phyloP scores from a whole-genome alignment of 2,329 filamentous ascomycete species.

The Reticulascus tulasneorum region DNA sequence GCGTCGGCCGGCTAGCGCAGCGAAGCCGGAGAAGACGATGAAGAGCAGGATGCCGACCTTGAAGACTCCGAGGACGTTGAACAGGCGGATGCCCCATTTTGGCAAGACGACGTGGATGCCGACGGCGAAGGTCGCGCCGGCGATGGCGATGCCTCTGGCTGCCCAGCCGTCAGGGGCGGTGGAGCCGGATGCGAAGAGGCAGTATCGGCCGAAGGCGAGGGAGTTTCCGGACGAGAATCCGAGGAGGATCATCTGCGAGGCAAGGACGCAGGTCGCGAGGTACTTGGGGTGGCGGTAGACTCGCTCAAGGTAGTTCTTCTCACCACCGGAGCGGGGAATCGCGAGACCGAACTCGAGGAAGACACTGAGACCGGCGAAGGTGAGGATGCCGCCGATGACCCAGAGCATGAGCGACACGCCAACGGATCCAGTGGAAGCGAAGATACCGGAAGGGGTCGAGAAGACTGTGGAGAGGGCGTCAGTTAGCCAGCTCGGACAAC shows the following conservation, averaged over 20 bases:
- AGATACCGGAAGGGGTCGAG: slow-evolving; percentile 50
- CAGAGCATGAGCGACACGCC: slow-evolving; percentile 35
- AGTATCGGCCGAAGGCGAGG: slow-evolving; percentile 55
- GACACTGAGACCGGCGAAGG: slow-evolving; percentile 56
- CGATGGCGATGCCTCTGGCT: slow-evolving; percentile 52
- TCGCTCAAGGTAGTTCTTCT: slow-evolving; percentile 65
- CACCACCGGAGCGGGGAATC: slow-evolving; percentile 58
- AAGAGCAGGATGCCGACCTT: slow-evolving; percentile 57
- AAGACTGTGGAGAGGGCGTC: slow-evolving; percentile 34
- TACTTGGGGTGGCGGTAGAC: slow-evolving; percentile 56
- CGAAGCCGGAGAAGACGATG: slow-evolving; percentile 58
- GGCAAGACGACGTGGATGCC: slow-evolving; percentile 48
- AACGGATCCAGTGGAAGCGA: slow-evolving; percentile 48
- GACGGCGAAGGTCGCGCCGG: slow-evolving; percentile 51
- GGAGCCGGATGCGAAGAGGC: slow-evolving; percentile 50
- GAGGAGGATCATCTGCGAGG: slow-evolving; percentile 57
- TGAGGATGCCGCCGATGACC: slow-evolving; percentile 40
- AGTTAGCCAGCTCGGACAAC: slow-evolving; percentile 1
- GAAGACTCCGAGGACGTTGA: slow-evolving; percentile 57
- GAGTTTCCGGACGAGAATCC: slow-evolving; percentile 58
- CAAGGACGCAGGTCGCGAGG: slow-evolving; percentile 55
- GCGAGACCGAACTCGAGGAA: slow-evolving; percentile 61
- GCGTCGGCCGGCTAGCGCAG: slow-evolving; percentile 47
- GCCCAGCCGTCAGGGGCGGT: slow-evolving; percentile 48
- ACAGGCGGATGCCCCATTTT: slow-evolving; percentile 55